Evolutionary conservation across 345 rosid genomes (phyloP).

Genomic region (Balakata baccata): DNA sequence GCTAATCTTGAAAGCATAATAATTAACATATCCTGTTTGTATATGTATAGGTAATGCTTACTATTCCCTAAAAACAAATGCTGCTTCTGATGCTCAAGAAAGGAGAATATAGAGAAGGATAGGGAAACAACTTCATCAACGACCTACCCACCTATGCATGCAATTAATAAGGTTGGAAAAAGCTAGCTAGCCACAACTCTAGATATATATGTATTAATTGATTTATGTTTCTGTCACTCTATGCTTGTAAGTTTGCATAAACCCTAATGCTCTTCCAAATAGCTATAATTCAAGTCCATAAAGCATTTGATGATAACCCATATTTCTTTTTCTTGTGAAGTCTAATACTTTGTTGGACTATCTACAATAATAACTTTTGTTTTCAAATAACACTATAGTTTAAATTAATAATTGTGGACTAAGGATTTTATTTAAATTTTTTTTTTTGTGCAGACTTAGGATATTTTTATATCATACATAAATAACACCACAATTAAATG

Average conservation of each 20-base stretch:
- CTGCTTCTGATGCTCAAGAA: background rate
- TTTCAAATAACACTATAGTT: background rate
- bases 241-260: constrained; percentile 8
- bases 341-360: background rate
- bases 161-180: too few species aligned
- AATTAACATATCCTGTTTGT: too few species aligned
- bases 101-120: background rate
- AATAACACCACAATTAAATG: too few species aligned
- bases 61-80: too few species aligned
- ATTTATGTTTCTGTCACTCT: constrained; percentile 9
- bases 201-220: background rate
- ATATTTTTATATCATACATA: too few species aligned
- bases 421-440: too few species aligned
- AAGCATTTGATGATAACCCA: background rate
- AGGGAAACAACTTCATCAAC: background rate
- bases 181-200: background rate
- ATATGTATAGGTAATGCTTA: too few species aligned
- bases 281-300: constrained; percentile 3
- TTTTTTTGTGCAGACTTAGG: too few species aligned
- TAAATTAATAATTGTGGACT: background rate
- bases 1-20: too few species aligned
- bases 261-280: background rate
- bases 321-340: background rate
- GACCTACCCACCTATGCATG: background rate
- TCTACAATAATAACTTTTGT: background rate